Base-by-base conservation (phyloP, 2,329 filamentous ascomycete genomes). In the Niveomyces coronatus region DNA sequence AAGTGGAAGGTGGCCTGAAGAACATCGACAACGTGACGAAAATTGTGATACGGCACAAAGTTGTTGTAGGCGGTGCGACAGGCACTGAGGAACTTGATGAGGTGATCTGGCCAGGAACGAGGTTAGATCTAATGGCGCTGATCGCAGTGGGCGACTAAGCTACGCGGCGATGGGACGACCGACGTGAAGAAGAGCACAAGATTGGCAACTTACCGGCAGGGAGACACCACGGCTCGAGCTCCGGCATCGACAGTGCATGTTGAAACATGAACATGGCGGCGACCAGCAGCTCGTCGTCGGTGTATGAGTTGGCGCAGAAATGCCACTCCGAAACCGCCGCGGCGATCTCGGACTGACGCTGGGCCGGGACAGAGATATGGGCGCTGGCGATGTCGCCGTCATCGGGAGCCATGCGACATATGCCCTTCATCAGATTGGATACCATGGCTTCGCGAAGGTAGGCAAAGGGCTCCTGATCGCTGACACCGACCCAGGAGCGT, bases 11-110 rank as follows among this genome's bases (percentile, higher is more conserved):
- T 78, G 2, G 89, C 93, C 58, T 96, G 89, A 37, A 96, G 70
- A 19, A 98, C 91, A 60, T 98, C 91, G 44, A 95, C 82, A 16
- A 94, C 91, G 60, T 98, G 91, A 39, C 89, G 83, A 58, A 96
- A 98, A 61, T 98, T 98, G 67, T 98, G 91, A 54, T 96, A 98
- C 16, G 89, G 84, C 24, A 95, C 87, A 57, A 94, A 94, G 42
- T 77, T 83, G 58, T 96, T 96, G 64, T 98, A 98, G n/a, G 91
- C 85, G 33, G 82, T 79, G 44, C 89, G 82, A 53, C 87, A 91
- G 37, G 88, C 87, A 45, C 94, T 74, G 44, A 96, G 68, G 53
- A 94, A 96, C 38, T 76, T 79, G 47, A 83, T 82, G 19, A 98
- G 68, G 57, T 93, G 81, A 49, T 84, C 86, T 85, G 52, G 30